Evolutionary conservation across 805 yeast genomes (phyloP).

Genomic region (Nakazawaea laoshanensis): DNA sequence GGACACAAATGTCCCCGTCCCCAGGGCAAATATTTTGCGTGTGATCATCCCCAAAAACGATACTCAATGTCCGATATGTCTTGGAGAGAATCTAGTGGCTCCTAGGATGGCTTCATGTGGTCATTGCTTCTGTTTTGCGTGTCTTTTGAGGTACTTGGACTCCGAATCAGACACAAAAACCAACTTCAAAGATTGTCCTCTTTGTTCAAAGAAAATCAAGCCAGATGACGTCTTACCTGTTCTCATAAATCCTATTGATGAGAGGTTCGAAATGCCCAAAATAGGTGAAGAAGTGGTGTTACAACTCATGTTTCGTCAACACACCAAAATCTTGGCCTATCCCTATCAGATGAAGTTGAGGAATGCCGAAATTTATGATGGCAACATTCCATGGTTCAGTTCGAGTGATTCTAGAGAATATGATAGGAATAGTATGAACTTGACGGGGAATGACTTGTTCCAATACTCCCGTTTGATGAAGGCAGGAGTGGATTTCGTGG

Average conservation of each 20-base stretch:
- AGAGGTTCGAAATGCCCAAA: conserved; percentile 49
- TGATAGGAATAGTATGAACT: conserved; percentile 17
- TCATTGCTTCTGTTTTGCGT: conserved; percentile 80
- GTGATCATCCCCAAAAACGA: conserved; percentile 66
- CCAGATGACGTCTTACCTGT: conserved; percentile 63
- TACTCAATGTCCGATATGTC: conserved; percentile 82
- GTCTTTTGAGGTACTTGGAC: conserved; percentile 65
- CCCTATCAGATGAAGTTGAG: conserved; percentile 21
- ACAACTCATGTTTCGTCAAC: conserved; percentile 52
- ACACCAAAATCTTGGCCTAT: conserved; percentile 21
- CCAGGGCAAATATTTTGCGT: conserved; percentile 51
- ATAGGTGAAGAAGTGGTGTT: conserved; percentile 46
- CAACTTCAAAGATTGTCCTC: conserved; percentile 69
- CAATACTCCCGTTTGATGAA: conserved; percentile 62
- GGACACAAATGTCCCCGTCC: conserved; percentile 73
- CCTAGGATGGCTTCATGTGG: conserved; percentile 97
- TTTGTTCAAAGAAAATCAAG: conserved; percentile 56
- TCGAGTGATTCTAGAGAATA: conserved; percentile 13
- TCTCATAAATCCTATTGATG: conserved; percentile 37
- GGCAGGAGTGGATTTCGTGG: conserved; percentile 48
- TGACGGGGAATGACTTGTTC: conserved; percentile 20
- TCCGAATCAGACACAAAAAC: conserved; percentile 26
- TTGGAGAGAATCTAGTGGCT: conserved; percentile 76
- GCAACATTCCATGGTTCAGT: conserved; percentile 50
- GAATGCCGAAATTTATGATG: conserved; percentile 15